A percentile compares a stretch with the other conserved stretches of the same genome.
Conservation (phyloP, 2,329 filamentous ascomycete genomes). For the Aaosphaeria pasadenensis region DNA sequence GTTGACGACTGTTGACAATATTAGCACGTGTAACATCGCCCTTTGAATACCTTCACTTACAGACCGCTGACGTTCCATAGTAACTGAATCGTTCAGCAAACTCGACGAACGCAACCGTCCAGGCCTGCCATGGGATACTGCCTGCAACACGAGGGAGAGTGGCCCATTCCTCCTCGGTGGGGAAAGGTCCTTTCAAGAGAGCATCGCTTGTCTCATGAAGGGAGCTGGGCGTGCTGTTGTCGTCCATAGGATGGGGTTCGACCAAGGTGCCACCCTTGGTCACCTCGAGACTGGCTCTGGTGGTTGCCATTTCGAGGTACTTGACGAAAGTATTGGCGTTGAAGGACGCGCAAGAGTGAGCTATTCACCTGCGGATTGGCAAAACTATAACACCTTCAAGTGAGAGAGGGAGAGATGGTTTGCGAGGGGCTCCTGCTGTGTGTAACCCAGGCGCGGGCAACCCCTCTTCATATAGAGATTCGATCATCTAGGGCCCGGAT, state of each 20-base stretch:
- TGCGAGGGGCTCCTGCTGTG: too few relatives aligned
- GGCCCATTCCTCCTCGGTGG: slow-evolving; percentile 32
- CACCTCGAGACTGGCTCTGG: not conserved
- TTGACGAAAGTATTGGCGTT: too few relatives aligned
- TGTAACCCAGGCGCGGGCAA: too few relatives aligned
- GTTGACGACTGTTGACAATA: slow-evolving; percentile 21
- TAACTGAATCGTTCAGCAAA: slow-evolving; percentile 38
- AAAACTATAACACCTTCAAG: too few relatives aligned
- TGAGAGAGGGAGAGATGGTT: too few relatives aligned
- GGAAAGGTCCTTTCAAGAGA: slow-evolving; percentile 8
- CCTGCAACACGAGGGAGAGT: slow-evolving; percentile 35
- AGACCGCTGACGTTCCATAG: slow-evolving; percentile 36
- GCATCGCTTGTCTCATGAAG: too few relatives aligned
- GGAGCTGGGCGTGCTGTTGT: not conserved
- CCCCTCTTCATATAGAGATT: too few relatives aligned
- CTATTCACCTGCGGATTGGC: too few relatives aligned
- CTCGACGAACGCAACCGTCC: slow-evolving; percentile 36
- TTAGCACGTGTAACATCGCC: not conserved
- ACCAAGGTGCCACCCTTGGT: not conserved
- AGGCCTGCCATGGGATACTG: slow-evolving; percentile 30
- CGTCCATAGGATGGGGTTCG: not conserved
- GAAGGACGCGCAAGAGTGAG: too few relatives aligned
- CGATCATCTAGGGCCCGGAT: too few relatives aligned
- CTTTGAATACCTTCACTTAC: slow-evolving; percentile 2
- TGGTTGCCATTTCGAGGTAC: not conserved